Conservation (phyloP, 805 yeast species). For the Candida railenensis region DNA sequence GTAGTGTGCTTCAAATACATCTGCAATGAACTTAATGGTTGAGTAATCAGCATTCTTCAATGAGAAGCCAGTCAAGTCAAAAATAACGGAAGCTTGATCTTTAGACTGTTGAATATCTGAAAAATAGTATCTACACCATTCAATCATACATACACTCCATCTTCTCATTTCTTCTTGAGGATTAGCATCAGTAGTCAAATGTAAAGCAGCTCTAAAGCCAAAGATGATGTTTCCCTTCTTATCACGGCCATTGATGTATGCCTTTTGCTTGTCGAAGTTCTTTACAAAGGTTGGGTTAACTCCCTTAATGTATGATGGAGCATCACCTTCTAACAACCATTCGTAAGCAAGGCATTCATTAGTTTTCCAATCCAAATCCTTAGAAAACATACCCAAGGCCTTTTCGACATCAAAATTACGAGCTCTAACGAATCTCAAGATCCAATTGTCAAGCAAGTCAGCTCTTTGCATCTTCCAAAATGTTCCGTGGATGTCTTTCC, state of each 20-base stretch:
- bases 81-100: slow-evolving; percentile 59
- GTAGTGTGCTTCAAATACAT: slow-evolving; percentile 92
- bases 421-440: slow-evolving; percentile 79
- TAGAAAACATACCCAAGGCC: slow-evolving; percentile 67
- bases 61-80: slow-evolving; percentile 84
- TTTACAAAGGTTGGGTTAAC: slow-evolving; percentile 45
- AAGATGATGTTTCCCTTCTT: slow-evolving; percentile 75
- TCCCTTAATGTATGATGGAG: slow-evolving; percentile 46
- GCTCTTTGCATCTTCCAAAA: slow-evolving; percentile 39
- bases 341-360: slow-evolving; percentile 60
- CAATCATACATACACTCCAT: slow-evolving; percentile 74
- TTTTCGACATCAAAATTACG: slow-evolving; percentile 79
- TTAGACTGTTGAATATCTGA: slow-evolving; percentile 28
- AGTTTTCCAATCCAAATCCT: slow-evolving; percentile 74
- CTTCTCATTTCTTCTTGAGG: slow-evolving; percentile 44
- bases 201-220: slow-evolving; percentile 75
- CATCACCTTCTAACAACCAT: slow-evolving; percentile 71
- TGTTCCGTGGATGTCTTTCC: slow-evolving; percentile 30
- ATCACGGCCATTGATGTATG: slow-evolving; percentile 75
- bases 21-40: slow-evolving; percentile 85
- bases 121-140: slow-evolving; percentile 73
- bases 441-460: slow-evolving; percentile 78
- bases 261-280: slow-evolving; percentile 67
- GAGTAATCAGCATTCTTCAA: slow-evolving; percentile 90
- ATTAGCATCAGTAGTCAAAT: slow-evolving; percentile 49